Conservation (phyloP, 2,329 filamentous ascomycete species). For the Calycina marina region DNA sequence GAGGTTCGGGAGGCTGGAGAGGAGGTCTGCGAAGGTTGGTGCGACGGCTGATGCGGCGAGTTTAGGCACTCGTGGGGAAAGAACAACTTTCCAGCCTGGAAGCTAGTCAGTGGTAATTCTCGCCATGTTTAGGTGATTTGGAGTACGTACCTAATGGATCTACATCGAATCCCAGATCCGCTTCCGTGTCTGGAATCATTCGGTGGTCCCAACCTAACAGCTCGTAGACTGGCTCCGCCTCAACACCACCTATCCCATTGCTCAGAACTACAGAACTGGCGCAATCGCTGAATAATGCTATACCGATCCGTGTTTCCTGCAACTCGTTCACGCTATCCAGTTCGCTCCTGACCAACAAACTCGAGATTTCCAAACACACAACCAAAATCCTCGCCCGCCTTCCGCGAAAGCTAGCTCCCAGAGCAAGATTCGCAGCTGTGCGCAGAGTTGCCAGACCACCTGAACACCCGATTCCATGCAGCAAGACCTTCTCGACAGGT, state of each 20-base stretch:
- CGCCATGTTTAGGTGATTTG: background rate
- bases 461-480: conserved; percentile 52
- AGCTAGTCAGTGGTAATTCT: background rate
- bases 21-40: conserved; percentile 38
- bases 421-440: conserved; percentile 50
- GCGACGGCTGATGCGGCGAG: conserved; percentile 36
- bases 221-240: conserved; percentile 33
- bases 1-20: conserved; percentile 31
- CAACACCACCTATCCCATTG: conserved; percentile 39
- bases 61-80: conserved; percentile 45
- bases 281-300: conserved; percentile 55
- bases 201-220: conserved; percentile 52
- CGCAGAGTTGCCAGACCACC: conserved; percentile 47
- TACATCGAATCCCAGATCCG: conserved; percentile 50
- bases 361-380: conserved; percentile 48
- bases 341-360: conserved; percentile 47
- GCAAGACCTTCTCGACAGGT: conserved; percentile 46
- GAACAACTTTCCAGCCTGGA: conserved; percentile 51
- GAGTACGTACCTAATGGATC: conserved; percentile 38
- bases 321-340: conserved; percentile 44
- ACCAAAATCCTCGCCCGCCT: conserved; percentile 49
- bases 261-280: conserved; percentile 51
- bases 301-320: conserved; percentile 49
- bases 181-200: conserved; percentile 44
- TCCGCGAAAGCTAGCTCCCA: conserved; percentile 43